Percentiles rank a stretch among this genome's conserved stretches.
phyloP scores from a whole-genome alignment of 169 alveolate species.

The Eimeria zaria region DNA sequence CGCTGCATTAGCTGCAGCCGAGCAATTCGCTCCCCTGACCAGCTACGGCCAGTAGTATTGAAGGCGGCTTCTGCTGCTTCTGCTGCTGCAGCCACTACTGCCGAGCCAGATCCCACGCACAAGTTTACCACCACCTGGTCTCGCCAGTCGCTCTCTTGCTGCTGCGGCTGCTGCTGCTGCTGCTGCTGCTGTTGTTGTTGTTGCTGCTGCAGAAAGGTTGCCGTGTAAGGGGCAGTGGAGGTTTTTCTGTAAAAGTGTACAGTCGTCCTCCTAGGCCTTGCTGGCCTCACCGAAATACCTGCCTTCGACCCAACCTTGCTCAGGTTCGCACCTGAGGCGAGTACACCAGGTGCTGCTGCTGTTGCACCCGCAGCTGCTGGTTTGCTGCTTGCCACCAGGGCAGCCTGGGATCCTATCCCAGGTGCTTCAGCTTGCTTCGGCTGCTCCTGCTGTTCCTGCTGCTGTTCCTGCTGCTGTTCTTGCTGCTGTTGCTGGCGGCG shows the following conservation, averaged over 20 bases:
- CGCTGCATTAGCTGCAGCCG: slow-evolving; percentile 76
- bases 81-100: slow-evolving; percentile 70
- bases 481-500: slow-evolving; percentile 51
- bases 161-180: slow-evolving; percentile 70
- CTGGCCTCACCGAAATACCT: slow-evolving; percentile 19
- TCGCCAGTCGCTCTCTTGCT: slow-evolving; percentile 37
- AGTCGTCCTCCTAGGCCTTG: slow-evolving; percentile 53
- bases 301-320: neutral
- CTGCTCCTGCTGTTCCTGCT: neutral
- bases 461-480: neutral
- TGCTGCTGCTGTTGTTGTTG: slow-evolving; percentile 58
- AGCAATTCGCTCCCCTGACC: slow-evolving; percentile 71
- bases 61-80: slow-evolving; percentile 72
- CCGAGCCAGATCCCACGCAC: slow-evolving; percentile 66
- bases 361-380: neutral
- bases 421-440: neutral
- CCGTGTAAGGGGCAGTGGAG: slow-evolving; percentile 7
- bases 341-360: neutral
- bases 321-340: neutral
- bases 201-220: neutral
- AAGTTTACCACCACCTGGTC: slow-evolving; percentile 73
- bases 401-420: neutral
- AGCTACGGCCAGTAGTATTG: slow-evolving; percentile 57
- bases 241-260: slow-evolving; percentile 61
- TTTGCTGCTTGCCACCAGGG: slow-evolving; percentile 2